Evolutionary conservation across 2,329 filamentous ascomycete genomes (phyloP).

Genomic region (Epichloe scottii): DNA sequence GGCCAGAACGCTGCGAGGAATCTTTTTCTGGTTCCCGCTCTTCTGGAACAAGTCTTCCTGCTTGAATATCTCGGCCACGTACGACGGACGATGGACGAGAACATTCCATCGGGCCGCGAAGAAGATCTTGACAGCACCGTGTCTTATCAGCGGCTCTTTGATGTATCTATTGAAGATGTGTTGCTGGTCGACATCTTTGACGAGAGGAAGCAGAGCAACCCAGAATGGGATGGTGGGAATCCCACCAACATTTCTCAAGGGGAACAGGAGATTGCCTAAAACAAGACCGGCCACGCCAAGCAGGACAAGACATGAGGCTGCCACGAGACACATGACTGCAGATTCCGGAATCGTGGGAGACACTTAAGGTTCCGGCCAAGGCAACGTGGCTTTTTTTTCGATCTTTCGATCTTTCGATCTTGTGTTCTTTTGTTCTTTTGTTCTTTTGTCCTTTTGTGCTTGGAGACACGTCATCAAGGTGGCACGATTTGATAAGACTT

Average conservation of each 20-base stretch:
- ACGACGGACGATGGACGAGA: conserved; percentile 30
- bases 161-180: conserved; percentile 27
- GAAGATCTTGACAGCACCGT: conserved; percentile 35
- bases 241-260: conserved; percentile 18
- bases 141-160: conserved; percentile 22
- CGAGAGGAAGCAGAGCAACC: conserved; percentile 28
- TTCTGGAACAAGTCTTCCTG: conserved; percentile 22
- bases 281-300: not conserved
- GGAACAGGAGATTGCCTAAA: conserved; percentile 9
- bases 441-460: not conserved
- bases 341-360: not conserved
- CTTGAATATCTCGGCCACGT: conserved; percentile 26
- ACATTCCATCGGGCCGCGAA: conserved; percentile 37
- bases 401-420: too few relatives aligned
- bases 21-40: conserved; percentile 28
- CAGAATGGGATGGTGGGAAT: conserved; percentile 32
- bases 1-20: conserved; percentile 25
- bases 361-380: not conserved
- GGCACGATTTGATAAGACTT: not conserved
- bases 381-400: too few relatives aligned
- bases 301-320: not conserved
- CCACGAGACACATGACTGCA: not conserved
- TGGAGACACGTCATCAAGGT: not conserved
- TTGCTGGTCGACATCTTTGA: conserved; percentile 29
- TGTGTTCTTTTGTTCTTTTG: not conserved